A percentile compares a stretch with the other conserved stretches of the same genome.
These are phyloP conservation scores for Phytophthora megakarya DNA, from an alignment of 352 stramenopile species.

Conservation along the genomic window DNA sequence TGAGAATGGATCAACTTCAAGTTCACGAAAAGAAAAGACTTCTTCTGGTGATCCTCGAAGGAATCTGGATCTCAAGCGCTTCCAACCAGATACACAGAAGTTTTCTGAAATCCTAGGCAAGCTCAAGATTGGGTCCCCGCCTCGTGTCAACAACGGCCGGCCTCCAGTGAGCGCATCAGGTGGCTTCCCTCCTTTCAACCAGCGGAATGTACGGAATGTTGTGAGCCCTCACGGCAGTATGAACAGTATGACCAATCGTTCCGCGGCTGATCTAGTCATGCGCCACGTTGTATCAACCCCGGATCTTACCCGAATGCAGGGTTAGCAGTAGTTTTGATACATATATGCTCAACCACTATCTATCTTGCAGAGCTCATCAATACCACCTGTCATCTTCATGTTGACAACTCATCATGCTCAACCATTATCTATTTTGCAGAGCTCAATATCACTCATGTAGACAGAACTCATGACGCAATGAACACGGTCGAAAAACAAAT, in stretches of 20 bases:
- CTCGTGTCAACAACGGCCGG: slow-evolving; percentile 36
- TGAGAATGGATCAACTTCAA: slow-evolving; percentile 19
- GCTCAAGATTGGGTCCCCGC: slow-evolving; percentile 60
- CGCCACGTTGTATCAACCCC: slow-evolving; percentile 69
- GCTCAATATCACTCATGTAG: too few species aligned
- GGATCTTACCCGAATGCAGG: slow-evolving; percentile 52
- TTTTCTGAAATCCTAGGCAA: slow-evolving; percentile 80
- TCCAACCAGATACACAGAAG: slow-evolving; percentile 72
- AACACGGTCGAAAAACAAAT: slow-evolving; percentile 28
- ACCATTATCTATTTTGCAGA: too few species aligned
- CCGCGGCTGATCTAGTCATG: slow-evolving; percentile 46
- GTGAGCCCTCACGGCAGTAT: slow-evolving; percentile 26
- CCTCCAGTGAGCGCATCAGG: slow-evolving; percentile 22
- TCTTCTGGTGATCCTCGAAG: slow-evolving; percentile 39
- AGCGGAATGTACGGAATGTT: slow-evolving; percentile 23
- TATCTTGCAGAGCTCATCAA: slow-evolving; percentile 24
- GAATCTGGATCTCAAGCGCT: slow-evolving; percentile 75
- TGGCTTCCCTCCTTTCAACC: slow-evolving; percentile 38
- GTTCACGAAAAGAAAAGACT: slow-evolving; percentile 14
- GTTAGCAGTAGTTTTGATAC: slow-evolving; percentile 24
- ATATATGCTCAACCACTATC: slow-evolving; percentile 16
- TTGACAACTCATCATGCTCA: too few species aligned
- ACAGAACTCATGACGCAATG: background rate
- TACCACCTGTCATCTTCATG: slow-evolving; percentile 16
- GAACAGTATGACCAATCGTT: slow-evolving; percentile 32